These are phyloP conservation scores for Trichoderma gamsii DNA, from an alignment of 495 filamentous ascomycete species.

Conservation along the genomic window DNA sequence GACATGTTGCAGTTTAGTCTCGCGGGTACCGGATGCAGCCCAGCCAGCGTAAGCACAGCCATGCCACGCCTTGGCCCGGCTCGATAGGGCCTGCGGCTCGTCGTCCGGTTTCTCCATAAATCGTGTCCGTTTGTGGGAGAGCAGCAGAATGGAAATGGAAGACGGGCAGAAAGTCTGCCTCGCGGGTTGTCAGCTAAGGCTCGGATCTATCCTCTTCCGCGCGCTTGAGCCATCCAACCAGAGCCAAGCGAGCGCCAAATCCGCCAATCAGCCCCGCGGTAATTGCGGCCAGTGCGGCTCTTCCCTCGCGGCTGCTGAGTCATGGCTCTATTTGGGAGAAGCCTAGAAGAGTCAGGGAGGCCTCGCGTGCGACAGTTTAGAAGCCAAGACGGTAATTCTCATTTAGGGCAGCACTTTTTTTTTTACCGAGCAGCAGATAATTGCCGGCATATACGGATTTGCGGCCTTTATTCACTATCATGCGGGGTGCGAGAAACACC, in stretches of 20 bases:
- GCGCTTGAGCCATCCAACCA: background rate
- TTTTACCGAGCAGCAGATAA: background rate
- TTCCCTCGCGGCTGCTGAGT: background rate
- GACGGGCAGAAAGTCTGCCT: background rate
- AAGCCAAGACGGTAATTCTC: background rate
- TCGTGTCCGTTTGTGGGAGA: no score
- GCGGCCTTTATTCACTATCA: no score
- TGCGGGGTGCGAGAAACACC: no score
- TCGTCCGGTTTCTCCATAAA: no score
- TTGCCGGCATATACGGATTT: no score
- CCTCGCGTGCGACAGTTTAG: background rate
- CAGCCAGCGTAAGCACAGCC: no score
- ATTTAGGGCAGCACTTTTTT: background rate
- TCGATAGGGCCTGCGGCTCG: no score
- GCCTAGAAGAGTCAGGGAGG: background rate
- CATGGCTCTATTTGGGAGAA: background rate
- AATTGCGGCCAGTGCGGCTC: background rate
- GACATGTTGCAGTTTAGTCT: no score
- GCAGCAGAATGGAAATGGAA: background rate
- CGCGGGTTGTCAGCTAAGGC: background rate
- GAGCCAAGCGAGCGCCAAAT: background rate
- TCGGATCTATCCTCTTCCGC: conserved; percentile 4
- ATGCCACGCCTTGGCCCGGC: no score
- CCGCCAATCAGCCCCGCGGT: background rate
- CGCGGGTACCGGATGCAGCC: no score